Conservation (phyloP, 164 flowering plant species). For the Nymphaea colorata region DNA sequence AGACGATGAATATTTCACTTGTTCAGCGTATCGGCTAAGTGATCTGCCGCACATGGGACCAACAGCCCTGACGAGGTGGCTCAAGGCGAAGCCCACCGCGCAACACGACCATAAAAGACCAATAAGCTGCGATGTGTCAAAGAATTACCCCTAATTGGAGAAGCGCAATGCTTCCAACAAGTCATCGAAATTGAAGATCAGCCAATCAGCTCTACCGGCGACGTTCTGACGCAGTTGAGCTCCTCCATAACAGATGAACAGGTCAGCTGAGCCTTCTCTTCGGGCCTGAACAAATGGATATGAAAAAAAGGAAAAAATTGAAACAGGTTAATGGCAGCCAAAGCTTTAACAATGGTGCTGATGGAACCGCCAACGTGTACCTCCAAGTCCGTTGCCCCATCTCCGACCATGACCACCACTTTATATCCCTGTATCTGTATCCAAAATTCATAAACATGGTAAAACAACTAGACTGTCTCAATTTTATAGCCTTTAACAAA, state of each 20-base stretch:
- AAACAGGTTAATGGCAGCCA: no score
- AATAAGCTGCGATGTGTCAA: no score
- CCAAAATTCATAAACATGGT: neutral
- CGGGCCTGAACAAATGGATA: slow-evolving; percentile 43
- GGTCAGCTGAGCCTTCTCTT: slow-evolving; percentile 85
- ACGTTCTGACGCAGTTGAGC: slow-evolving; percentile 79
- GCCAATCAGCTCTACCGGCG: slow-evolving; percentile 88
- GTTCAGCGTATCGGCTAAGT: no score
- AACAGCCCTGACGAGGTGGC: no score
- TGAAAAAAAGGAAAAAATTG: no score
- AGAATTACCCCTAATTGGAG: no score
- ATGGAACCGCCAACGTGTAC: slow-evolving; percentile 16
- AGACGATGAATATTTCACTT: no score
- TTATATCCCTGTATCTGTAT: slow-evolving; percentile 65
- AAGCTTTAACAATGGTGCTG: no score
- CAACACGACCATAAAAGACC: no score
- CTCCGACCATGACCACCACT: slow-evolving; percentile 84
- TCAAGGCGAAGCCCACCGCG: no score
- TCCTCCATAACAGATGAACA: slow-evolving; percentile 87
- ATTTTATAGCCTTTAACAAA: no score
- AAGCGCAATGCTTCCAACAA: slow-evolving; percentile 23
- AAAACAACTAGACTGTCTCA: slow-evolving; percentile 7
- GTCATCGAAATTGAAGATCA: slow-evolving; percentile 63
- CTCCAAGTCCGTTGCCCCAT: slow-evolving; percentile 98
- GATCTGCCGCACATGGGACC: no score